Base-by-base conservation (phyloP, 2,329 filamentous ascomycete genomes). In the Alternaria dauci region DNA sequence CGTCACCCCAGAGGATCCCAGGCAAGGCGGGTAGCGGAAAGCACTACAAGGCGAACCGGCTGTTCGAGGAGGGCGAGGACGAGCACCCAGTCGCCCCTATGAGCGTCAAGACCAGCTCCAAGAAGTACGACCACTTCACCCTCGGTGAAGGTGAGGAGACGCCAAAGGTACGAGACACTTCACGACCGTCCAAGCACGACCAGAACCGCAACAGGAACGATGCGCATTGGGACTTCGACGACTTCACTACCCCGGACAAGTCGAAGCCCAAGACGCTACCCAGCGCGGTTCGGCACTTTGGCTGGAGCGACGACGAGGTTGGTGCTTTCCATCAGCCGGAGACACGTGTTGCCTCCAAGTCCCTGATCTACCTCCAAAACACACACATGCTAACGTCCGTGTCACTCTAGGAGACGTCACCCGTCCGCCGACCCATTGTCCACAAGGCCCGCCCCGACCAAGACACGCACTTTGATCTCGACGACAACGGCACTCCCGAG, bases 101-200 rank as follows among this genome's bases (percentile, higher is more conserved):
- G 14, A 77, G 83, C 67, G 81, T 81, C 81, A 87, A 90, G 72
- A 89, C 91, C 7, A 87, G 95, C 76, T 87, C 91, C 2, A 88
- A 88, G 74, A 96, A 93, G 79, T 97, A 89, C 81, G 84, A 90
- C 59, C 94, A 98, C 79, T 96, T 96, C 75, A 89, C 93, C 61
- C 91, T 96, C 74, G 88, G 85, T 59, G 89, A 93, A 67, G 88
- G 88, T 52, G 85, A 80, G 48, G 85, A 80, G 50, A 77, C 63
- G 39, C 72, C 71, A 62, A 75, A 74, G 62, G 73, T 70, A 34
- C 69, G 67, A 46, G 75, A 74, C 58, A 68, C 63, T 81, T 89
- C 92, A 75, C 82, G 85, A 60, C 88, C 88, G 65, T 89, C 52
- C 26, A 44, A 44, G 43, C 54, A 61, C 20, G 43, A 47, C 36